phyloP scores from a whole-genome alignment of 805 yeast genomes.

The Torulaspora quercuum region DNA sequence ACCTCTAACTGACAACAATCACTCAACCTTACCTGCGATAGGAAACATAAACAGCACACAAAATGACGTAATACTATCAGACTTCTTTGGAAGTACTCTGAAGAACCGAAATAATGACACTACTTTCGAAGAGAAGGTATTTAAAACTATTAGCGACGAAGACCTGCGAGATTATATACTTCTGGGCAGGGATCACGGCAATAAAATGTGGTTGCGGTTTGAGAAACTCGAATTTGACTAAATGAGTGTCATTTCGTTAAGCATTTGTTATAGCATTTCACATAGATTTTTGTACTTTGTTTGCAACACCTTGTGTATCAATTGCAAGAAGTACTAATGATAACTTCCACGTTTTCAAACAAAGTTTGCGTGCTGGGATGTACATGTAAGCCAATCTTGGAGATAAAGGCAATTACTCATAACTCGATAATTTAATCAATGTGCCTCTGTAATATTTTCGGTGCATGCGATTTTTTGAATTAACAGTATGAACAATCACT shows the following conservation, averaged over 20 bases:
- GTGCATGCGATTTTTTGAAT: no score
- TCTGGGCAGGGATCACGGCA: constrained; percentile 8
- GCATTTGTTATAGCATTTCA: no score
- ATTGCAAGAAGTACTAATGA: no score
- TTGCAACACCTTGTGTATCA: no score
- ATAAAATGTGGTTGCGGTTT: constrained; percentile 9
- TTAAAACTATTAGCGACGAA: constrained; percentile 6
- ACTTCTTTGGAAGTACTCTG: constrained; percentile 8
- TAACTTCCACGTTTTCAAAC: no score
- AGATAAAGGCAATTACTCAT: no score
- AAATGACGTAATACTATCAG: constrained; percentile 6
- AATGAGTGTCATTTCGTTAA: not conserved
- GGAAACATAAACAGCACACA: constrained; percentile 6
- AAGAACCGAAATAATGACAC: constrained; percentile 5
- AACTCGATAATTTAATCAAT: no score
- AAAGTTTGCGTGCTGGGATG: no score
- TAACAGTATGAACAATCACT: no score
- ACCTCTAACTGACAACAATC: not conserved
- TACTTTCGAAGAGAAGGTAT: constrained; percentile 5
- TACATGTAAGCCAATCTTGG: no score
- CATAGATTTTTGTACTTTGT: no score
- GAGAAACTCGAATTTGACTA: constrained; percentile 14
- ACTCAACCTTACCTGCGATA: constrained; percentile 3
- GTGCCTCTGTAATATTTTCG: no score
- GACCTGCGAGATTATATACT: constrained; percentile 6